phyloP scores from a whole-genome alignment of 768 basidiomycete genomes.

The Pisolithus tinctorius region DNA sequence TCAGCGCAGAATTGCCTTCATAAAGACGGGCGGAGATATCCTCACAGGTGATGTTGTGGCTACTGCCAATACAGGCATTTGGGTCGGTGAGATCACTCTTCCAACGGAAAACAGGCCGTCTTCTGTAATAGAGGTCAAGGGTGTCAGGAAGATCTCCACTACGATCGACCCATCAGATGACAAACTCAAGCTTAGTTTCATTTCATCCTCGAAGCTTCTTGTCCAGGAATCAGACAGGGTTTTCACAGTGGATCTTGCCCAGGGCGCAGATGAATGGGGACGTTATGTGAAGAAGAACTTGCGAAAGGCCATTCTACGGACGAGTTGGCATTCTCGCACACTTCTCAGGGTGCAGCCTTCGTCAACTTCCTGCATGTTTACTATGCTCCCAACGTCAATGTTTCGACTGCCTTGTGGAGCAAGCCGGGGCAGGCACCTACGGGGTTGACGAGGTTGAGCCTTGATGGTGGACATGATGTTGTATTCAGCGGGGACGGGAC shows the following conservation, averaged over 20 bases:
- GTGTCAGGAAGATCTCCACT: slow-evolving; percentile 45
- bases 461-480: slow-evolving; percentile 71
- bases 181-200: slow-evolving; percentile 47
- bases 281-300: slow-evolving; percentile 40
- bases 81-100: slow-evolving; percentile 53
- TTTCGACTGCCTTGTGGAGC: slow-evolving; percentile 52
- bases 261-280: slow-evolving; percentile 39
- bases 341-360: slow-evolving; percentile 46
- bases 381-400: slow-evolving; percentile 39
- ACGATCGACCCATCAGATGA: slow-evolving; percentile 38
- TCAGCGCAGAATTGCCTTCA: slow-evolving; percentile 49
- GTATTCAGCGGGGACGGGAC: slow-evolving; percentile 58
- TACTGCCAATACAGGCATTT: slow-evolving; percentile 56
- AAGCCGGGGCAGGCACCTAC: slow-evolving; percentile 62
- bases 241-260: slow-evolving; percentile 45
- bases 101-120: slow-evolving; percentile 27
- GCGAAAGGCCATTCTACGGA: slow-evolving; percentile 51
- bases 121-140: slow-evolving; percentile 33
- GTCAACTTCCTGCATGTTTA: slow-evolving; percentile 68
- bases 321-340: slow-evolving; percentile 45
- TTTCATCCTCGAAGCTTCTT: slow-evolving; percentile 50
- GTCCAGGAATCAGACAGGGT: slow-evolving; percentile 50
- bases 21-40: slow-evolving; percentile 53
- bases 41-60: slow-evolving; percentile 62
- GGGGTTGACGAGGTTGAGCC: slow-evolving; percentile 53